Base-by-base conservation (phyloP, 202 grass and related monocot species). In the Panicum hallii region DNA sequence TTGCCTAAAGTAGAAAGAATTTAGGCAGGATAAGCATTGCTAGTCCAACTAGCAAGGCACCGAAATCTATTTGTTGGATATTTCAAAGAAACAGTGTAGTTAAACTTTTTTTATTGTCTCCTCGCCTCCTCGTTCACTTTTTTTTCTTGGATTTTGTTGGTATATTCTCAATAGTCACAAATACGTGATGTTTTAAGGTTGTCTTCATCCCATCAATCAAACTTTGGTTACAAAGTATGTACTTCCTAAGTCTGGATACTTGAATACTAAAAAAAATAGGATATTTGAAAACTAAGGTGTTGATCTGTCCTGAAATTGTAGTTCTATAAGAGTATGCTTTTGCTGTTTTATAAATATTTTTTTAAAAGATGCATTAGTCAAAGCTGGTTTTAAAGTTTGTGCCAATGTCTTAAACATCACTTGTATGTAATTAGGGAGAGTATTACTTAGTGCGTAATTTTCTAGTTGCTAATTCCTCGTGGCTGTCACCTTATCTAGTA, bases 1-100 rank as follows among this genome's bases (percentile, higher is more conserved):
- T 49, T 79, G 65, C 79, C 79, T 19, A 14, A 81, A 58, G 65
- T 70, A 23, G 63, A 23, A 80, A 68, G 20, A 26, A 68, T 69
- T 69, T 80, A 81, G 64, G 47, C 7, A 13, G 30, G 10, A 41
- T 22, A 16, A 40, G 7, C 40, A 23, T 42, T 16, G 56, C 8
- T 45, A 26, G 8, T 46, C 57, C 4, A 34, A 78, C 78, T 43
- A 80, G 63, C 30, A 67, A 52, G 11, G 6, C 30, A n/a, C 0
- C 60, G 49, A 34, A 45, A 44, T 30, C 1, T 45, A 45, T 63
- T 26, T 28, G n/a, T 8, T 15, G 14, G 2, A 7, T 6, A 8
- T 49, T 49, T 49, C 1, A 16, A 32, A 2, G 11, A 30, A 9
- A 63, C 30, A 0, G 11, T 32, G 60, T 7, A 5, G 22, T 30